Evolutionary conservation across 305 asterid genomes (phyloP).

Genomic region (Vinca major): DNA sequence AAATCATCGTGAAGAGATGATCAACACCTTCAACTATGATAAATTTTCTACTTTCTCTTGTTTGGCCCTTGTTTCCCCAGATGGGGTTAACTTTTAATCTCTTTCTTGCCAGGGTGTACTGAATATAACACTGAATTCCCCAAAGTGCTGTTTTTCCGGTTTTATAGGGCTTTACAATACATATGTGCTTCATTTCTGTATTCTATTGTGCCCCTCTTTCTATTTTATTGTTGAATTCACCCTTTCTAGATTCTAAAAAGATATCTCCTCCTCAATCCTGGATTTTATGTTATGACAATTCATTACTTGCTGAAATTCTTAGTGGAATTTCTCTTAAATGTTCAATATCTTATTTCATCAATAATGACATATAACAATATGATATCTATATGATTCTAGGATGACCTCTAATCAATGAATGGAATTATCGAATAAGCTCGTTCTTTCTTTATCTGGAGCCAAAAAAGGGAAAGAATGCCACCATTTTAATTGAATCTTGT

Average conservation of each 20-base stretch:
- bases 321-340: neutral
- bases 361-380: neutral
- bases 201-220: neutral
- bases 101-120: neutral
- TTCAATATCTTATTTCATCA: constrained; percentile 5
- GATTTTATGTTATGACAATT: neutral
- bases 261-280: neutral
- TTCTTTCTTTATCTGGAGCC: neutral
- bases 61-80: neutral
- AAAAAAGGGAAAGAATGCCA: neutral
- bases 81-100: neutral
- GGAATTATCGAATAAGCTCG: neutral
- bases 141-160: neutral
- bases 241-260: neutral
- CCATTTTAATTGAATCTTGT: neutral
- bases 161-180: neutral
- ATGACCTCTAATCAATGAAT: neutral
- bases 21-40: constrained; percentile 1
- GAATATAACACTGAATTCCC: neutral
- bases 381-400: neutral
- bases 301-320: neutral
- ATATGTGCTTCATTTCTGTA: neutral
- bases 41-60: neutral
- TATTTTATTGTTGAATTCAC: neutral
- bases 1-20: constrained; percentile 1